phyloP scores from a whole-genome alignment of 345 rosid species.

The Laguncularia racemosa region DNA sequence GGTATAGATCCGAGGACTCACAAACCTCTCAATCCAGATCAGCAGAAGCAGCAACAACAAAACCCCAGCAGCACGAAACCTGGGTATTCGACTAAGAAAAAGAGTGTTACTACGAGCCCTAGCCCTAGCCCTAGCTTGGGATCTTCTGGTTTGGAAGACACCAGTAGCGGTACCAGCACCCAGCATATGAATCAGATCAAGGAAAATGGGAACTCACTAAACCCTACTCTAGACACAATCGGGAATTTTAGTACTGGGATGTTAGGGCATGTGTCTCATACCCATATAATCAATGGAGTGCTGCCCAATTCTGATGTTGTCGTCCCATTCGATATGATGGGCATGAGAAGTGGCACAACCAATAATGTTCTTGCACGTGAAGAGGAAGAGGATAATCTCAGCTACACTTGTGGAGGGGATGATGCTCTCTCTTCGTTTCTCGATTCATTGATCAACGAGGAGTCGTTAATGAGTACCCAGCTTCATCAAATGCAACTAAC shows the following conservation, averaged over 20 bases:
- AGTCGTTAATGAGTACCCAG: slow-evolving; percentile 14
- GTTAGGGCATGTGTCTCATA: no score
- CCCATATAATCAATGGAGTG: no score
- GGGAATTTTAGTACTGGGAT: neutral
- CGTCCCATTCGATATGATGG: neutral
- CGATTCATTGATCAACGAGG: slow-evolving; percentile 49
- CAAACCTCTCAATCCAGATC: slow-evolving; percentile 34
- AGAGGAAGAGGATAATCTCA: slow-evolving; percentile 21
- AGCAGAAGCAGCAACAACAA: slow-evolving; percentile 4
- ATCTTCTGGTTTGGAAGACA: slow-evolving; percentile 20
- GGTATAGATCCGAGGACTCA: slow-evolving; percentile 65
- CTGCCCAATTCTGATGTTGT: no score
- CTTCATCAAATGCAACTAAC: slow-evolving; percentile 21
- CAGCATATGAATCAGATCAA: no score
- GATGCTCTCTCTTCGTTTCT: slow-evolving; percentile 45
- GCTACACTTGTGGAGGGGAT: slow-evolving; percentile 17
- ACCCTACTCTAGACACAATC: neutral
- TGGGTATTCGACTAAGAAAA: slow-evolving; percentile 13
- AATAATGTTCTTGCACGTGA: slow-evolving; percentile 4
- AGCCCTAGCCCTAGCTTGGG: neutral
- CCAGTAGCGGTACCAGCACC: slow-evolving; percentile 7
- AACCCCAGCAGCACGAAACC: neutral
- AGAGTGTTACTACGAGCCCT: slow-evolving; percentile 1
- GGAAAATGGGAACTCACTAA: neutral
- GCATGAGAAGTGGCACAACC: slow-evolving; percentile 4